Percentiles rank a stretch among this genome's conserved stretches.
Conservation (phyloP, 78 protist species). For the Chrysochromulina parva region DNA sequence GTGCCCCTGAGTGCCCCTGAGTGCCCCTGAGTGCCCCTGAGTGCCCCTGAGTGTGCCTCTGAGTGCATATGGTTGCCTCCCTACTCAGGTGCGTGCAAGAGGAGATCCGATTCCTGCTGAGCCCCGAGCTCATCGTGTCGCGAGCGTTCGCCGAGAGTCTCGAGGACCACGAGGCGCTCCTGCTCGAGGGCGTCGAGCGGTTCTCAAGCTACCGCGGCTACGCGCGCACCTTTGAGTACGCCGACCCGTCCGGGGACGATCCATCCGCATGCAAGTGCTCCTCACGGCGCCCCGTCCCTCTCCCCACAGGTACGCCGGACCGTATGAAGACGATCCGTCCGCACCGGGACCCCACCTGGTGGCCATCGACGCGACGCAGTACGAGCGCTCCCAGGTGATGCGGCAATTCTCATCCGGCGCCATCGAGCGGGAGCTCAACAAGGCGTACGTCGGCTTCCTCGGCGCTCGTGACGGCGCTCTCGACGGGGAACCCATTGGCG, state of each 20-base stretch:
- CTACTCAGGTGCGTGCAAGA: slow-evolving; percentile 67
- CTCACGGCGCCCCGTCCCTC: no score
- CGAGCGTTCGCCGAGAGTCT: slow-evolving; percentile 46
- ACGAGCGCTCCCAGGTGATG: slow-evolving; percentile 22
- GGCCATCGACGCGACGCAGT: slow-evolving; percentile 67
- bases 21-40: no score
- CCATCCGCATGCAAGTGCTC: no score
- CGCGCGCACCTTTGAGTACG: not conserved
- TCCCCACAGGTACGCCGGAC: no score
- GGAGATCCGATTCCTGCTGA: slow-evolving; percentile 70
- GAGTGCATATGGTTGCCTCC: no score
- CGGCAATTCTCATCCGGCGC: not conserved
- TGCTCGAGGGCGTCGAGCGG: slow-evolving; percentile 65
- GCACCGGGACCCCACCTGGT: slow-evolving; percentile 11
- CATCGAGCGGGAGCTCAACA: slow-evolving; percentile 63
- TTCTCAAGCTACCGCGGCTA: slow-evolving; percentile 48
- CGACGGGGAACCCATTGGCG: no score
- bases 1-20: no score
- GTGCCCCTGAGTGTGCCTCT: no score
- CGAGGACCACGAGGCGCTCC: slow-evolving; percentile 60
- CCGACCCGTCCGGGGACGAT: not conserved
- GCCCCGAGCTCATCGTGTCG: slow-evolving; percentile 67
- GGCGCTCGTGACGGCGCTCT: no score
- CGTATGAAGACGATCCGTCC: no score
- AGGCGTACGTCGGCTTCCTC: slow-evolving; percentile 36